Evolutionary conservation across 352 stramenopile genomes (phyloP).

Genomic region (Phytophthora meadii): DNA sequence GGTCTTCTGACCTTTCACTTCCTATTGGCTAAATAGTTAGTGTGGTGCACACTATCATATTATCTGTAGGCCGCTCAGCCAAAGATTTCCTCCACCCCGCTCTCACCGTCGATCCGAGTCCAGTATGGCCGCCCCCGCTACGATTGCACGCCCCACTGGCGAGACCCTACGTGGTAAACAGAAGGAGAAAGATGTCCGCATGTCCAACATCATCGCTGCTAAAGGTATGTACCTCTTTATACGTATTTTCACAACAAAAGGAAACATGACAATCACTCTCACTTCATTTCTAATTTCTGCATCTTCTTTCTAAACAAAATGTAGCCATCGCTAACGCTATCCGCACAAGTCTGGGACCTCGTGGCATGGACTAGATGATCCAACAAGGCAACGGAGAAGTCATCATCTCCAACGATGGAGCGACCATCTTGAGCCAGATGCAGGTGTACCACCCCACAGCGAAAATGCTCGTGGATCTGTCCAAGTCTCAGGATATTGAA

Average conservation of each 20-base stretch:
- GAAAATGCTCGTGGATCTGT: slow-evolving; percentile 99
- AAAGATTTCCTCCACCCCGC: slow-evolving; percentile 30
- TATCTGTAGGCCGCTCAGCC: slow-evolving; percentile 10
- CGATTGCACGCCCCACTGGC: slow-evolving; percentile 69
- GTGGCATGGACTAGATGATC: slow-evolving; percentile 99
- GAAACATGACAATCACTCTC: not conserved
- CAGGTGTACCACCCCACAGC: slow-evolving; percentile 98
- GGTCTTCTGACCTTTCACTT: not conserved
- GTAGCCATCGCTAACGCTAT: slow-evolving; percentile 97
- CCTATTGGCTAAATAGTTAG: not conserved
- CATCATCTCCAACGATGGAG: slow-evolving; percentile 99
- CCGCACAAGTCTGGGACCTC: slow-evolving; percentile 97
- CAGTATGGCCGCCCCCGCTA: slow-evolving; percentile 42
- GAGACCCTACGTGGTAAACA: slow-evolving; percentile 89
- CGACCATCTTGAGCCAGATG: slow-evolving; percentile 99
- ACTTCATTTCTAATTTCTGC: not conserved
- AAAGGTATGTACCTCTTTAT: slow-evolving; percentile 81
- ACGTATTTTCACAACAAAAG: no score
- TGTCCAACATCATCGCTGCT: slow-evolving; percentile 98
- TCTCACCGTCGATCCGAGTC: slow-evolving; percentile 1
- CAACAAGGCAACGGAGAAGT: slow-evolving; percentile 97
- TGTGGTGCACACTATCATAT: not conserved
- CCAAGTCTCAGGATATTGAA: slow-evolving; percentile 99
- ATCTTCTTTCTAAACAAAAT: not conserved
- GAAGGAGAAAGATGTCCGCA: slow-evolving; percentile 99